phyloP scores from a whole-genome alignment of 805 yeast species.

The Kazachstania kunashirensis region DNA sequence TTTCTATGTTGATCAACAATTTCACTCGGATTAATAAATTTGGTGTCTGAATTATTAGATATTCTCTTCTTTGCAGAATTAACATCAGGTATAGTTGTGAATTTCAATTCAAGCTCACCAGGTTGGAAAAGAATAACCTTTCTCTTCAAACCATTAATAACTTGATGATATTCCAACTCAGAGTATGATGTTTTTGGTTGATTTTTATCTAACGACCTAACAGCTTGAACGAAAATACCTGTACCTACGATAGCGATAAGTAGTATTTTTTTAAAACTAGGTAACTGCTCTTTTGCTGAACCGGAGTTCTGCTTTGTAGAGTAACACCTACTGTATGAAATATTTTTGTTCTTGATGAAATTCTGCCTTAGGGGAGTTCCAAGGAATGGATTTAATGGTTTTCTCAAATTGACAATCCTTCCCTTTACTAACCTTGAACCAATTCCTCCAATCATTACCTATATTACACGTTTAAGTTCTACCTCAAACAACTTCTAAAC shows the following conservation, averaged over 20 bases:
- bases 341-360: no score
- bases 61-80: constrained; percentile 16
- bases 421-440: no score
- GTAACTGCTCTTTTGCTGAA: constrained; percentile 18
- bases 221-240: constrained; percentile 33
- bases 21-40: constrained; percentile 42
- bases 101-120: constrained; percentile 35
- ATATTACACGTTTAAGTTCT: no score
- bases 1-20: constrained; percentile 39
- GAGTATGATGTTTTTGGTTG: constrained; percentile 29
- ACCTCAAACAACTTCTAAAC: no score
- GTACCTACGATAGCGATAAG: constrained; percentile 39
- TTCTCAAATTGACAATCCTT: no score
- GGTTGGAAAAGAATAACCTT: constrained; percentile 35
- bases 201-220: constrained; percentile 29
- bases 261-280: constrained; percentile 34
- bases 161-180: constrained; percentile 35
- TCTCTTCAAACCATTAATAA: constrained; percentile 42
- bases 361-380: no score
- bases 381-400: no score
- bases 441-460: no score
- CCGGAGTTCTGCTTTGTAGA: no score
- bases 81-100: constrained; percentile 24
- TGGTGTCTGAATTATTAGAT: constrained; percentile 8
- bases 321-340: no score